A percentile compares a stretch with the other conserved stretches of the same genome.
These are phyloP conservation scores for Termitomyces sp. DNA, from an alignment of 768 basidiomycete genomes.

Conservation along the genomic window DNA sequence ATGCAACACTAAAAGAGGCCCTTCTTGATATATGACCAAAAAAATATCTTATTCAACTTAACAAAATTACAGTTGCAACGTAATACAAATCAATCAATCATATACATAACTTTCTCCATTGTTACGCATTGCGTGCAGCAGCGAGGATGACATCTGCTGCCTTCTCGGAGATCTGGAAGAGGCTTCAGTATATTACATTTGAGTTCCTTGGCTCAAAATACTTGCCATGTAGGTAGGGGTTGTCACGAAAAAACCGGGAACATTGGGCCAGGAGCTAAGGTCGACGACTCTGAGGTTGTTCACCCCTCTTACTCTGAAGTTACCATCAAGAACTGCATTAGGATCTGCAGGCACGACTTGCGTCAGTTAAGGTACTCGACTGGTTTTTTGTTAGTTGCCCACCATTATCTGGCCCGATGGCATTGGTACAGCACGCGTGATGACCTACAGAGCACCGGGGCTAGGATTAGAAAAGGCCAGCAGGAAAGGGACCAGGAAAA, in stretches of 20 bases:
- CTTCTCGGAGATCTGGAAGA: slow-evolving; percentile 23
- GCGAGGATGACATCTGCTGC: slow-evolving; percentile 24
- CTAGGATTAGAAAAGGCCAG: neutral
- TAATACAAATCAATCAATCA: too few relatives aligned
- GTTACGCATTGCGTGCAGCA: slow-evolving; percentile 4
- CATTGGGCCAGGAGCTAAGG: slow-evolving; percentile 22
- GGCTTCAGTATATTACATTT: neutral
- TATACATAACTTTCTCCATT: neutral
- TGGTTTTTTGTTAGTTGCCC: neutral
- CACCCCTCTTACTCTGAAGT: slow-evolving; percentile 27
- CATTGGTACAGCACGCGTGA: slow-evolving; percentile 27
- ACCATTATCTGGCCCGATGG: slow-evolving; percentile 24
- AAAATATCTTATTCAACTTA: too few relatives aligned
- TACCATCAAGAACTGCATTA: slow-evolving; percentile 23
- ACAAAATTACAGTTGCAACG: too few relatives aligned
- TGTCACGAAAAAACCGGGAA: slow-evolving; percentile 28
- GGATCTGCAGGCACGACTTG: slow-evolving; percentile 15
- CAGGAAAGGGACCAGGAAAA: neutral
- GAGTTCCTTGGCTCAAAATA: neutral
- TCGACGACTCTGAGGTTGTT: slow-evolving; percentile 26
- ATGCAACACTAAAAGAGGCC: too few relatives aligned
- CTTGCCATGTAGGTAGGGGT: slow-evolving; percentile 27
- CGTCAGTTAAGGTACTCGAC: neutral
- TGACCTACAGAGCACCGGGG: slow-evolving; percentile 16
- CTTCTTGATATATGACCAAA: too few relatives aligned